Conservation (phyloP, 1,284 basidiomycete species). For the Tremellales sp. region DNA sequence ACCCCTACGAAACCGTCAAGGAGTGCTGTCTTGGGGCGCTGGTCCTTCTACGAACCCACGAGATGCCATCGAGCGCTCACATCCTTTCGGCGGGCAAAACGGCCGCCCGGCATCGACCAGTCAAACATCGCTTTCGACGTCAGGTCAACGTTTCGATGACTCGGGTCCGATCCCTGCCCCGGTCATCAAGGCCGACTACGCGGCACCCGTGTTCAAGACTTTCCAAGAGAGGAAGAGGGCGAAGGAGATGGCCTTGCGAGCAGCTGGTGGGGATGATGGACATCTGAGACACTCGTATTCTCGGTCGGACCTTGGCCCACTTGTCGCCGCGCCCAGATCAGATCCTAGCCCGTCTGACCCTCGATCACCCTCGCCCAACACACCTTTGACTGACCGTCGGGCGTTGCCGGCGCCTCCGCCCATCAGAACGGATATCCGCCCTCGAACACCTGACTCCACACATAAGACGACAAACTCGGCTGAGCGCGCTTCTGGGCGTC, state of each 20-base stretch:
- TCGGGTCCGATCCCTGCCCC: constrained; percentile 17
- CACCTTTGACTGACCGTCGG: too few relatives aligned
- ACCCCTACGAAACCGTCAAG: not conserved
- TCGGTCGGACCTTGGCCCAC: not conserved
- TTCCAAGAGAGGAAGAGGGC: constrained; percentile 44
- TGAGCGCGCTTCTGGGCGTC: too few relatives aligned
- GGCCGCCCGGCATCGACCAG: too few relatives aligned
- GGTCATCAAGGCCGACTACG: constrained; percentile 29
- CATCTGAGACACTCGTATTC: not conserved
- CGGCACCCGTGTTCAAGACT: constrained; percentile 42
- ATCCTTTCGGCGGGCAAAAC: too few relatives aligned
- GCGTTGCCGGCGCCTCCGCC: not conserved
- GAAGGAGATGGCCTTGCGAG: constrained; percentile 28
- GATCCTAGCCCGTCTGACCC: not conserved
- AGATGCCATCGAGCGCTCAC: too few relatives aligned
- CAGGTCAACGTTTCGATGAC: not conserved
- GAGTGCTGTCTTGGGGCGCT: too few relatives aligned
- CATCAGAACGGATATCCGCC: too few relatives aligned
- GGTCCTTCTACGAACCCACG: too few relatives aligned
- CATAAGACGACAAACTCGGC: too few relatives aligned
- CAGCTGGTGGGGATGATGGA: constrained; percentile 6
- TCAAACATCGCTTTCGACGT: too few relatives aligned
- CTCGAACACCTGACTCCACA: constrained; percentile 19
- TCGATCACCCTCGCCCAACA: not conserved
- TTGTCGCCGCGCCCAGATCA: not conserved